A percentile compares a stretch with the other conserved stretches of the same genome.
These are phyloP conservation scores for Phytophthora pistaciae DNA, from an alignment of 352 stramenopile species.

Conservation along the genomic window DNA sequence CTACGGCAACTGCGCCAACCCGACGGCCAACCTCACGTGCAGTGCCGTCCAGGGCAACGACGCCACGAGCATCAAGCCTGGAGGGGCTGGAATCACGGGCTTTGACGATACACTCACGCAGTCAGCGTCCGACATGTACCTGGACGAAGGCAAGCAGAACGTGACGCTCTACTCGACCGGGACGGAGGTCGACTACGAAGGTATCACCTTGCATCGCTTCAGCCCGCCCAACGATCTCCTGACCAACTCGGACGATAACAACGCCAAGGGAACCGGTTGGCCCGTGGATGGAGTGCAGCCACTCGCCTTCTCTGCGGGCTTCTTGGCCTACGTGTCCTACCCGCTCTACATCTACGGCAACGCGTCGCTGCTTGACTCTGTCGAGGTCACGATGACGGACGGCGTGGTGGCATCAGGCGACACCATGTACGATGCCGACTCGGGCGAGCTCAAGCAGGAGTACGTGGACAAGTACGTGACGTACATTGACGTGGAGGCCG, in stretches of 20 bases:
- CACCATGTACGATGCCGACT: constrained; percentile 54
- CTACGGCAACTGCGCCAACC: constrained; percentile 64
- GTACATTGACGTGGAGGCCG: constrained; percentile 67
- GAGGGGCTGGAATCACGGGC: constrained; percentile 49
- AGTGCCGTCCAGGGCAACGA: constrained; percentile 52
- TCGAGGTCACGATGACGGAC: constrained; percentile 67
- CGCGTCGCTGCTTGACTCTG: constrained; percentile 44
- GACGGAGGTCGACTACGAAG: constrained; percentile 47
- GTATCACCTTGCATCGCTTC: constrained; percentile 60
- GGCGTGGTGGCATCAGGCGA: constrained; percentile 39
- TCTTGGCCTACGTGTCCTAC: constrained; percentile 75
- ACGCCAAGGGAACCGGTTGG: constrained; percentile 49
- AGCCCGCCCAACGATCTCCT: constrained; percentile 49
- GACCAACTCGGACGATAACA: constrained; percentile 34
- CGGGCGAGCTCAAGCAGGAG: constrained; percentile 44
- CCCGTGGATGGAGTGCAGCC: constrained; percentile 77
- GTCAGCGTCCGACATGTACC: constrained; percentile 46
- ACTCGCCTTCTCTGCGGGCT: constrained; percentile 64
- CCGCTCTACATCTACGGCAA: constrained; percentile 74
- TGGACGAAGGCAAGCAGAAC: constrained; percentile 55
- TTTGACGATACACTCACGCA: constrained; percentile 38
- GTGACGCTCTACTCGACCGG: constrained; percentile 55
- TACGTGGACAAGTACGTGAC: constrained; percentile 67
- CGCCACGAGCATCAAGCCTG: constrained; percentile 45
- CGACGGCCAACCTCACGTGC: constrained; percentile 65